Percentiles rank a stretch among this genome's conserved stretches.
These are phyloP conservation scores for Carnegiea gigantea DNA, from an alignment of 179 eudicot species.

Conservation along the genomic window DNA sequence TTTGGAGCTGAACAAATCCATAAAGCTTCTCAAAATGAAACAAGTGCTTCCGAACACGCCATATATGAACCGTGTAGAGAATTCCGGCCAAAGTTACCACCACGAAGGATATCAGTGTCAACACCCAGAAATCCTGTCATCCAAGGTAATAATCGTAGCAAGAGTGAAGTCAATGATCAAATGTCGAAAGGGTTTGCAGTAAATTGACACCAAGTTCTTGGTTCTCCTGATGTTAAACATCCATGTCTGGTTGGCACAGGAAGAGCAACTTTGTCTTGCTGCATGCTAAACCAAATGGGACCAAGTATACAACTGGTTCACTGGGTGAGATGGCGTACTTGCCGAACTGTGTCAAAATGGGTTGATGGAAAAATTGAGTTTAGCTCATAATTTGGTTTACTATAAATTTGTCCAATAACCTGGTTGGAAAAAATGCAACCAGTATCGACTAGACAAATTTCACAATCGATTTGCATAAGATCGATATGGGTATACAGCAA, in stretches of 20 bases:
- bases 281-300: too few relatives aligned
- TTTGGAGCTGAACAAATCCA: background rate
- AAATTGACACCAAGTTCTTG: too few relatives aligned
- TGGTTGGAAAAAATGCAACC: too few relatives aligned
- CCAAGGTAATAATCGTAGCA: background rate
- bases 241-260: background rate
- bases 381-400: too few relatives aligned
- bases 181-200: background rate
- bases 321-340: too few relatives aligned
- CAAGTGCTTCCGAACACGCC: constrained; percentile 71
- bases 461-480: too few relatives aligned
- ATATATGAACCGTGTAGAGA: constrained; percentile 65
- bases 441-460: too few relatives aligned
- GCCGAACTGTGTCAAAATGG: too few relatives aligned
- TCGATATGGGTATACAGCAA: too few relatives aligned
- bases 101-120: constrained; percentile 59
- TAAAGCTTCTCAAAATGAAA: constrained; percentile 69
- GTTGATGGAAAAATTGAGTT: background rate
- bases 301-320: background rate
- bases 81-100: constrained; percentile 58
- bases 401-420: too few relatives aligned
- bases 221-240: background rate
- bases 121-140: constrained; percentile 73
- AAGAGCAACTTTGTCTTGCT: too few relatives aligned
- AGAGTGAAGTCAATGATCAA: background rate